A percentile compares a stretch with the other conserved stretches of the same genome.
Evolutionary conservation across 495 filamentous ascomycete species (phyloP).

Genomic region (Hyaloscypha variabilis): DNA sequence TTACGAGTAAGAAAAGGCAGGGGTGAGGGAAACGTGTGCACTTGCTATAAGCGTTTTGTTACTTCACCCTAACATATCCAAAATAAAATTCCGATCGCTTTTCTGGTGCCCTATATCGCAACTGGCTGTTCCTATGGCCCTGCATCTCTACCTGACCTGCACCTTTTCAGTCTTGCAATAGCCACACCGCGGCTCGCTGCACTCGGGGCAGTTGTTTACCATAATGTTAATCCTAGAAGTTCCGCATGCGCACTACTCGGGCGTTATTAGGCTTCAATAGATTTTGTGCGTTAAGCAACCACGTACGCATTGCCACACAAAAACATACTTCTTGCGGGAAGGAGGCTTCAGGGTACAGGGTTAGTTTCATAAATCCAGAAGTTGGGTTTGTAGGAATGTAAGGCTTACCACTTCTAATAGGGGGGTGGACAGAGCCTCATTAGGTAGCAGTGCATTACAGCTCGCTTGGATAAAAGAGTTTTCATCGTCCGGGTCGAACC

Average conservation of each 20-base stretch:
- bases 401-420: neutral
- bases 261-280: neutral
- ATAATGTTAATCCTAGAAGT: conserved; percentile 5
- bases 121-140: neutral
- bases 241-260: conserved; percentile 1
- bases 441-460: neutral
- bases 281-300: neutral
- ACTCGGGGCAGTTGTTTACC: neutral
- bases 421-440: neutral
- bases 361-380: neutral
- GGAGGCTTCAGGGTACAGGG: neutral
- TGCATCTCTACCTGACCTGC: neutral
- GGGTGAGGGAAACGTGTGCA: neutral
- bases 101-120: neutral
- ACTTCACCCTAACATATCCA: neutral
- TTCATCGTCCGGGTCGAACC: too few species aligned
- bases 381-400: neutral
- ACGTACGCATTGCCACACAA: conserved; percentile 6
- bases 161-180: conserved; percentile 2
- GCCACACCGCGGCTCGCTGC: neutral
- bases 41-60: neutral
- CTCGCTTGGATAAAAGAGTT: neutral
- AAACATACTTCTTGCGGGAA: conserved; percentile 3
- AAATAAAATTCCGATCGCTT: neutral
- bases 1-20: neutral